Evolutionary conservation across 352 stramenopile genomes (phyloP), one percentile per base, ranked within the genome.

Genomic region (Phytophthora uliginosa): DNA sequence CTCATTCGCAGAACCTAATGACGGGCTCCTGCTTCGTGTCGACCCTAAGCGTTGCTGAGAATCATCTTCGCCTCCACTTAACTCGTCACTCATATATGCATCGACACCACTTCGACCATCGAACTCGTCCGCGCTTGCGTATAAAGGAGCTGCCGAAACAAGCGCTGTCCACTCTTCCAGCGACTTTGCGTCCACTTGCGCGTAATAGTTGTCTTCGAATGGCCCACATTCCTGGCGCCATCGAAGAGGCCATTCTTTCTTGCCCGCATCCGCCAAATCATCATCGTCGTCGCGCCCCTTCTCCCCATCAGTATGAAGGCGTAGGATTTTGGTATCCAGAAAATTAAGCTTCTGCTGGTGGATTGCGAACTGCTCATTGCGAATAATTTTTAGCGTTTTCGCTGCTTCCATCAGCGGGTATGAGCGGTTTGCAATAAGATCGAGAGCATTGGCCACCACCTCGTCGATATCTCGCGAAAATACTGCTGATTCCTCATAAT

Each of bases 211-310:
- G 48, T 93, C 85, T 54, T 92, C 86, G 34, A 90, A 90, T 18
- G 77, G 76, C 9, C 86, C 87, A 63, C 86, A 95, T 66, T 96
- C 90, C 61, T 93, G 79, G 58, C 90, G 81, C 90, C 90, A 96
- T 60, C 73, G 81, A 64, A 95, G 68, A 26, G 85, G 83, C 85
- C 85, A 95, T 20, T 75, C 83, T 36, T 74, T 73, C 20, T 60
- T 61, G 4, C 71, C 69, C 22, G 17, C 42, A 56, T 51, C 47
- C 7, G 54, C 24, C 26, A 64, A 47, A 15, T 70, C 59, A 59
- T 66, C 36, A 4, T 76, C 54, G 59, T 72, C 54, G 15, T 75
- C 55, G 22, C 22, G 60, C 1, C 64, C 63, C 54, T 59, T 63
- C 45, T 66, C 76, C 60, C 64, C 76, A 57, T 84, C 74, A 22